phyloP scores from a whole-genome alignment of 2,329 filamentous ascomycete genomes.

The Colletotrichum neosansevieriae region DNA sequence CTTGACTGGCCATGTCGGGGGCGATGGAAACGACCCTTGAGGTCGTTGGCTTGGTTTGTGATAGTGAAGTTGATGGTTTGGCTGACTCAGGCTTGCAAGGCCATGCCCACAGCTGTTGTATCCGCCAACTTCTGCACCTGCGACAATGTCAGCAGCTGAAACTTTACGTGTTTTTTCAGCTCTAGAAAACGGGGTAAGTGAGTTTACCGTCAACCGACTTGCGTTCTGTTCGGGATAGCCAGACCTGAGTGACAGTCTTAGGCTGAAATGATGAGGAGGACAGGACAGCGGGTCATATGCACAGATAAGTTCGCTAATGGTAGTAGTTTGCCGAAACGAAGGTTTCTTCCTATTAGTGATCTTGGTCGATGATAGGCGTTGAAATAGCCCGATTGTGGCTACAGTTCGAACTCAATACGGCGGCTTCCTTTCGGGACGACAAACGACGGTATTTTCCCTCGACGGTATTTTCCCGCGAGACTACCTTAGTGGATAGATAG shows the following conservation, averaged over 20 bases:
- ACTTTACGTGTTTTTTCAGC: background rate
- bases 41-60: background rate
- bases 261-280: background rate
- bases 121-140: background rate
- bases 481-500: no score
- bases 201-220: background rate
- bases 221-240: background rate
- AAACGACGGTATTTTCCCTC: background rate
- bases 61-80: background rate
- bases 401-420: background rate
- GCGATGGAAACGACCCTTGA: background rate
- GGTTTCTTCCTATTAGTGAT: background rate
- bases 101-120: slow-evolving; percentile 20
- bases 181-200: background rate
- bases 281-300: background rate
- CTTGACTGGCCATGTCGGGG: slow-evolving; percentile 19
- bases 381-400: background rate
- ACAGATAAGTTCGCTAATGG: no score
- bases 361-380: background rate
- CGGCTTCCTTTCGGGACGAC: background rate
- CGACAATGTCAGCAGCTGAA: background rate
- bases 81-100: background rate
- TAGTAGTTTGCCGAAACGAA: background rate
- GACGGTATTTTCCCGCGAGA: no score
- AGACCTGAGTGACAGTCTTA: background rate